These are phyloP conservation scores for Torulaspora microellipsoides DNA, from an alignment of 805 yeast genomes.

Conservation along the genomic window DNA sequence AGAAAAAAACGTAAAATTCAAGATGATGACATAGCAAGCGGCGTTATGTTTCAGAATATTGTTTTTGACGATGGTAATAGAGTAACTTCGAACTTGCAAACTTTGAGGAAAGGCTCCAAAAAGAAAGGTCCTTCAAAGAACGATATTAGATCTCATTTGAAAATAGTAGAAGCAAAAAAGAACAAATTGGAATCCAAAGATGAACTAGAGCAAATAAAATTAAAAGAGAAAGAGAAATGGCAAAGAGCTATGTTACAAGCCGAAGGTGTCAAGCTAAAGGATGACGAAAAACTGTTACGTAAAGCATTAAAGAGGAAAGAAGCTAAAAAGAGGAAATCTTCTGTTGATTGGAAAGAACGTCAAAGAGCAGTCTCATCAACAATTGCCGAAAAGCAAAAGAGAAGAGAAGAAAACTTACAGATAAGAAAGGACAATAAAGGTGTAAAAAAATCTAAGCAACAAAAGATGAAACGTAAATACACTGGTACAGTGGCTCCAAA, in stretches of 20 bases:
- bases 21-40: slow-evolving; percentile 30
- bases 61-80: slow-evolving; percentile 77
- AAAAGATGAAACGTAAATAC: slow-evolving; percentile 60
- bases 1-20: slow-evolving; percentile 35
- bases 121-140: slow-evolving; percentile 81
- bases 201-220: slow-evolving; percentile 52
- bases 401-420: slow-evolving; percentile 87
- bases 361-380: slow-evolving; percentile 73
- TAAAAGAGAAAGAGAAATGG: slow-evolving; percentile 79
- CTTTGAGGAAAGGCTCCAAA: slow-evolving; percentile 46
- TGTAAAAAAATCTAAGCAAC: slow-evolving; percentile 67
- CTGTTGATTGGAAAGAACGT: slow-evolving; percentile 89
- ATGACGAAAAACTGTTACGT: slow-evolving; percentile 81
- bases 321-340: slow-evolving; percentile 77
- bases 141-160: slow-evolving; percentile 79
- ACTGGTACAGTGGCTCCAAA: slow-evolving; percentile 49
- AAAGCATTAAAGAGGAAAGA: slow-evolving; percentile 84
- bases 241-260: slow-evolving; percentile 75
- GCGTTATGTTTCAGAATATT: slow-evolving; percentile 74
- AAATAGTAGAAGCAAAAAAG: slow-evolving; percentile 69
- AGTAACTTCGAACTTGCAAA: slow-evolving; percentile 66
- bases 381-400: slow-evolving; percentile 68
- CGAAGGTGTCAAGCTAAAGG: slow-evolving; percentile 83
- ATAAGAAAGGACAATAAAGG: slow-evolving; percentile 84
- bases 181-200: slow-evolving; percentile 55